Base-by-base conservation (phyloP, 768 basidiomycete genomes). In the Podaxis sp. region DNA sequence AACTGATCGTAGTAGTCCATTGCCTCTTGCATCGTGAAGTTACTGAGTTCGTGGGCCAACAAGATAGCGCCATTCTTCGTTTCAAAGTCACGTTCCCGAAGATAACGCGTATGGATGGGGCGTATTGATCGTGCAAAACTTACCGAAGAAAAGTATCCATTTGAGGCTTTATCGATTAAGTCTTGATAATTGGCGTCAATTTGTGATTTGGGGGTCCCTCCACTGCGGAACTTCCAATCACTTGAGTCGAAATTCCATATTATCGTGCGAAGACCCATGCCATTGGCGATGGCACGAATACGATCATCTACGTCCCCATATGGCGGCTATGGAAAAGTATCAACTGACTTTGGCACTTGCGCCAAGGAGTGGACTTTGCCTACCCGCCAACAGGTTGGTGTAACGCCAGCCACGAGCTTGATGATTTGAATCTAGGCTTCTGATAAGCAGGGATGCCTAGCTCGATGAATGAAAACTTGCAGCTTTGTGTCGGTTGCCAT, bases 241-340 rank as follows among this genome's bases (percentile, higher is more conserved):
- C 79, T 74, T n/a, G 85, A 81, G 66, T 89, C 86, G 62, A 80
- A 84, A 65, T 77, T 70, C 91, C 92, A 93, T 54, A 93, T 76
- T 68, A 93, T 78, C 2, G 89, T 89, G 11, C 80, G 81, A 14
- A 93, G 74, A 38, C 85, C 85, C 64, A 93, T 83, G 7, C 79
- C 84, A 23, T 84, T 69, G 2, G 87, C 84, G 59, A 93, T 87
- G 37, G 82, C 76, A 36, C 92, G 83, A 46, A 93, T 84, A 55
- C 91, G 88, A 71, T 88, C 86, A 46, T 93, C 91, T 18, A 88
- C 74, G 61, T 88, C 86, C 50, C 86, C 87, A 63, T 74, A 87
- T 0, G 87, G 86, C 36, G 87, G 85, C 82, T 84, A 60, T 18
- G 38, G 27, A 2, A 32, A 6, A 46, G 42, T 44, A n/a, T 44